phyloP scores from a whole-genome alignment of 2,329 filamentous ascomycete genomes.

The Aspergillus transmontanensis region DNA sequence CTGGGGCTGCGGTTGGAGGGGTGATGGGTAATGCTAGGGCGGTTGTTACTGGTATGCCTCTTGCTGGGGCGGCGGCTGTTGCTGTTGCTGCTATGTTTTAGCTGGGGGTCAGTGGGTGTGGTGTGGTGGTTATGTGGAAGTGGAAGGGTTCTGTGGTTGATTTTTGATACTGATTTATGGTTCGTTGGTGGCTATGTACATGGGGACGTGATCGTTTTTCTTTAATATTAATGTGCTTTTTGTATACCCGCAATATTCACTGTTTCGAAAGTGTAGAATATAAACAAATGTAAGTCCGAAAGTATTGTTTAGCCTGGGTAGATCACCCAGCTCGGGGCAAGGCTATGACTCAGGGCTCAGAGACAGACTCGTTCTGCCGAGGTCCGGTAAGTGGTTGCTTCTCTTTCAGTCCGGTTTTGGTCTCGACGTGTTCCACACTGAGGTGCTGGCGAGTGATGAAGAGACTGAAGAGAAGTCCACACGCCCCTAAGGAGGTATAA shows the following conservation, averaged over 20 bases:
- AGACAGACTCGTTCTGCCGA: not conserved
- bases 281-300: not conserved
- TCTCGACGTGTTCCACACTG: conserved; percentile 25
- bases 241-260: not conserved
- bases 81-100: conserved; percentile 20
- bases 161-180: not conserved
- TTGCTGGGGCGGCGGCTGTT: conserved; percentile 26
- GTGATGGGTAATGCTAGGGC: conserved; percentile 12
- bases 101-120: no score
- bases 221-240: not conserved
- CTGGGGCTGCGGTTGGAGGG: conserved; percentile 18
- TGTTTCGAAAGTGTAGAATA: not conserved
- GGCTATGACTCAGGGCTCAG: not conserved
- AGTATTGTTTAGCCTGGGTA: not conserved
- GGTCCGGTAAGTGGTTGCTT: conserved; percentile 6
- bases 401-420: conserved; percentile 24
- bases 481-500: conserved; percentile 34
- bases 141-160: not conserved
- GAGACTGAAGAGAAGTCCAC: conserved; percentile 33
- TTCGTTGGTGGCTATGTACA: not conserved
- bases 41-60: conserved; percentile 27
- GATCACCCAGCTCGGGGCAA: not conserved
- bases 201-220: not conserved
- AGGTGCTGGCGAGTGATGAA: conserved; percentile 29
- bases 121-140: not conserved